Base-by-base conservation (phyloP, 192 early-diverging fungal species). In the Chytriomyces sp. region DNA sequence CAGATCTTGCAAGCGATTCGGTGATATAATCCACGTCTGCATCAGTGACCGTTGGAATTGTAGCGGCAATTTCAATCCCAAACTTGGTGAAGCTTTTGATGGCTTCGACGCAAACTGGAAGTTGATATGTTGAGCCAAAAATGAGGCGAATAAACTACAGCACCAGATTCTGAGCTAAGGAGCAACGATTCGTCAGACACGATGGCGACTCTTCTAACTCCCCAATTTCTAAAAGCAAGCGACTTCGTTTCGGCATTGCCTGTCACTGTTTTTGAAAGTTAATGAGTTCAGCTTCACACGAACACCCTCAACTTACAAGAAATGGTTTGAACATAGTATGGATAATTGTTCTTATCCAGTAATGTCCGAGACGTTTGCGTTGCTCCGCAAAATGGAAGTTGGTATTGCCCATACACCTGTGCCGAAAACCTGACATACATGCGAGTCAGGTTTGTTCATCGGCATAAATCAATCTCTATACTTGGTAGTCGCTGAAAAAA, bases 21-120 rank as follows among this genome's bases (percentile, higher is more conserved):
- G 7, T 28, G 28, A 56, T 26, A 8, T 56, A 12, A 26, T 56
- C 0, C 12, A 56, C 25, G 26, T 26, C 26, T 0, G 54, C 54
- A 26, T 56, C 54, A 26, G 54, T 22, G 8, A 22, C 19, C n/a
- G 28, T 56, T 26, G 54, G 28, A 56, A 28, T 26, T 22, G 28
- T 7, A 56, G n/a, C n/a, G n/a, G n/a, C n/a, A n/a, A 56, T 56
- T 56, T 56, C 54, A 56, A 56, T 56, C 25, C 26, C 26, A 26
- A 8, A 8, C 7, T 28, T 14, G 8, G 8, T n/a, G 7, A 56
- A 26, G 17, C 7, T 22, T 10, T 26, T 26, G 28, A 28, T 8
- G 25, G 28, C 7, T 56, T 14, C 54, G 7, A n/a, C 8, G 54
- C 54, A 56, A 22, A 56, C 54, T 56, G 25, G 7, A 8, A 22